Evolutionary conservation across 2,329 filamentous ascomycete genomes (phyloP).

Genomic region (Orbilia ellipsospora): DNA sequence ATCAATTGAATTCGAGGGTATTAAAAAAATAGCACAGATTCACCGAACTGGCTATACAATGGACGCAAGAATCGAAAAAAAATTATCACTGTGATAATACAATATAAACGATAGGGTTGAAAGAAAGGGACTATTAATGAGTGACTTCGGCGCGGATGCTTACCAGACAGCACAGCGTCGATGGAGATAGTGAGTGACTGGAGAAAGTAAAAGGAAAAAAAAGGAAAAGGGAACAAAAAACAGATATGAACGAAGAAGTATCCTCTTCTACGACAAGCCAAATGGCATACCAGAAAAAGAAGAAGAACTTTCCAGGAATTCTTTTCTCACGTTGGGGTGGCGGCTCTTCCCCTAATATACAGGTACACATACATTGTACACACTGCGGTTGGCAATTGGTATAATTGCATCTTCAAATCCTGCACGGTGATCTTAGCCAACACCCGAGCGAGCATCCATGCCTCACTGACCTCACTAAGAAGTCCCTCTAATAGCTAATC

Average conservation of each 20-base stretch:
- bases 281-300: conserved; percentile 43
- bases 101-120: conserved; percentile 2
- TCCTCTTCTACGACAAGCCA: conserved; percentile 31
- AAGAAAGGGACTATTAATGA: conserved; percentile 24
- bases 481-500: conserved; percentile 6
- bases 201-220: conserved; percentile 15
- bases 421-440: conserved; percentile 35
- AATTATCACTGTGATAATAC: conserved; percentile 29
- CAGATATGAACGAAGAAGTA: conserved; percentile 17
- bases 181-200: conserved; percentile 42
- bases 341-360: conserved; percentile 53
- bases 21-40: conserved; percentile 35
- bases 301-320: conserved; percentile 27
- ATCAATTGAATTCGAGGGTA: conserved; percentile 18
- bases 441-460: conserved; percentile 47
- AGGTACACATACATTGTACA: neutral
- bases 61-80: conserved; percentile 39
- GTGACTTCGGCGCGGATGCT: conserved; percentile 47
- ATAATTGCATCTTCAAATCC: conserved; percentile 24
- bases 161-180: conserved; percentile 48
- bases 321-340: conserved; percentile 22
- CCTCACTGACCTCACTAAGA: conserved; percentile 39
- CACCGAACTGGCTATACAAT: conserved; percentile 42
- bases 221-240: conserved; percentile 13
- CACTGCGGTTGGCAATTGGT: neutral